phyloP scores from a whole-genome alignment of 495 filamentous ascomycete genomes.

The Hypoxylon intermedium region DNA sequence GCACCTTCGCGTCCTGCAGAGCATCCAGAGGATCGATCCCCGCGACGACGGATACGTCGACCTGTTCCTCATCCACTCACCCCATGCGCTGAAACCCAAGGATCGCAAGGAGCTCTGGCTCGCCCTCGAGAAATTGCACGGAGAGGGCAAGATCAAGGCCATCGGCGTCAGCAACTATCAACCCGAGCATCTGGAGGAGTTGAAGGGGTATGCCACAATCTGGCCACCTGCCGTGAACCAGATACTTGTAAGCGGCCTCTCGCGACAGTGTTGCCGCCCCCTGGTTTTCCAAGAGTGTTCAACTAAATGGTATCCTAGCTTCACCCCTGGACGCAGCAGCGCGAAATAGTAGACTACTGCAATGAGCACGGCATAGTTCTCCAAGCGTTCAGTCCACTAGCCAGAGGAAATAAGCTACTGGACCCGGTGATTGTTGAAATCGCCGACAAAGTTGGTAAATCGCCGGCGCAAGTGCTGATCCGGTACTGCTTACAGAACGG shows the following conservation, averaged over 20 bases:
- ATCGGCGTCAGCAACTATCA: slow-evolving; percentile 70
- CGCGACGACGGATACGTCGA: slow-evolving; percentile 61
- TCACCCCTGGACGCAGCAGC: slow-evolving; percentile 65
- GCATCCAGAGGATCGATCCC: slow-evolving; percentile 51
- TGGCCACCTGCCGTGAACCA: not conserved
- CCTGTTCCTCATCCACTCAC: slow-evolving; percentile 67
- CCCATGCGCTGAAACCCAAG: slow-evolving; percentile 61
- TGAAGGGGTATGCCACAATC: not conserved
- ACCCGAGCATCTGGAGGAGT: slow-evolving; percentile 65
- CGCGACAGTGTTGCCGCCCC: not conserved
- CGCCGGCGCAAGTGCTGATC: slow-evolving; percentile 59
- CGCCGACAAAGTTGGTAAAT: slow-evolving; percentile 54
- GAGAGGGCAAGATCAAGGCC: slow-evolving; percentile 59
- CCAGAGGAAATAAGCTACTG: slow-evolving; percentile 52
- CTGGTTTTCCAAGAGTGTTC: slow-evolving; percentile 51
- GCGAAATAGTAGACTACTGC: slow-evolving; percentile 55
- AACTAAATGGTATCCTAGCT: slow-evolving; percentile 66
- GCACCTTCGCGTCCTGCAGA: slow-evolving; percentile 58
- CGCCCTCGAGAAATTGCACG: slow-evolving; percentile 65
- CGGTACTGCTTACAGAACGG: slow-evolving; percentile 60
- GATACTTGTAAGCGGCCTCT: not conserved
- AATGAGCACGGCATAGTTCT: slow-evolving; percentile 59
- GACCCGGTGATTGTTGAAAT: slow-evolving; percentile 49
- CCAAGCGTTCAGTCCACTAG: slow-evolving; percentile 69
- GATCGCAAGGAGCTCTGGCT: slow-evolving; percentile 62